Evolutionary conservation across 345 rosid genomes (phyloP).

Genomic region (Gossypium arboreum): DNA sequence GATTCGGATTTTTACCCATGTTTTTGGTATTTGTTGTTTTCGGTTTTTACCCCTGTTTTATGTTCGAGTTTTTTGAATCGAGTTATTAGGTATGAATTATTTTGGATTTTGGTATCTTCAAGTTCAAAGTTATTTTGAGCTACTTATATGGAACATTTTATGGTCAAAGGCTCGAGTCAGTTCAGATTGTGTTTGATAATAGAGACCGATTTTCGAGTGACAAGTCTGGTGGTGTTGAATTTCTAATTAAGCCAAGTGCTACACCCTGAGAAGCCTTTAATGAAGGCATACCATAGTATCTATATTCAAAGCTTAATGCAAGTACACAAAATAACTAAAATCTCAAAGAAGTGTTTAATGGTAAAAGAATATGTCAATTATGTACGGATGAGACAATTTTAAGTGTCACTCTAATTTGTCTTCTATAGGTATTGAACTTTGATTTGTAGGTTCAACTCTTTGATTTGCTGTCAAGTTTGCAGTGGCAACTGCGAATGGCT

Average conservation of each 20-base stretch:
- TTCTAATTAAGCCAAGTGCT: too few relatives aligned
- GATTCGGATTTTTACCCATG: background rate
- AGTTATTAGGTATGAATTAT: too few relatives aligned
- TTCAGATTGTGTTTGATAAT: too few relatives aligned
- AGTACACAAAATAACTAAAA: background rate
- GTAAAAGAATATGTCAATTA: background rate
- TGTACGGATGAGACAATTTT: background rate
- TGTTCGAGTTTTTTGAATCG: too few relatives aligned
- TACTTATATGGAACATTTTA: too few relatives aligned
- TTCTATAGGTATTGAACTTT: slow-evolving; percentile 14
- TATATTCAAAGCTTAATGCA: background rate
- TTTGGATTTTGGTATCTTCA: too few relatives aligned
- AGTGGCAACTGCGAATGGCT: slow-evolving; percentile 41
- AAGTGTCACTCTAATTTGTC: background rate
- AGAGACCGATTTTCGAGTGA: too few relatives aligned
- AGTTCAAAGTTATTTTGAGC: too few relatives aligned
- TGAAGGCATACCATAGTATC: background rate
- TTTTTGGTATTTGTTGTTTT: background rate
- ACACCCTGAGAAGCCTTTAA: background rate
- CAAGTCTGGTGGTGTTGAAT: too few relatives aligned
- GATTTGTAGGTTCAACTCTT: background rate
- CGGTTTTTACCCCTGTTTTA: too few relatives aligned
- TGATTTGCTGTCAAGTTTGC: slow-evolving; percentile 21
- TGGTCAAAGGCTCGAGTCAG: too few relatives aligned
- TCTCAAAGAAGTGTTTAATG: background rate